Percentiles rank a stretch among this genome's conserved stretches.
These are phyloP conservation scores for Hevea brasiliensis DNA, from an alignment of 345 rosid genomes.

Conservation along the genomic window DNA sequence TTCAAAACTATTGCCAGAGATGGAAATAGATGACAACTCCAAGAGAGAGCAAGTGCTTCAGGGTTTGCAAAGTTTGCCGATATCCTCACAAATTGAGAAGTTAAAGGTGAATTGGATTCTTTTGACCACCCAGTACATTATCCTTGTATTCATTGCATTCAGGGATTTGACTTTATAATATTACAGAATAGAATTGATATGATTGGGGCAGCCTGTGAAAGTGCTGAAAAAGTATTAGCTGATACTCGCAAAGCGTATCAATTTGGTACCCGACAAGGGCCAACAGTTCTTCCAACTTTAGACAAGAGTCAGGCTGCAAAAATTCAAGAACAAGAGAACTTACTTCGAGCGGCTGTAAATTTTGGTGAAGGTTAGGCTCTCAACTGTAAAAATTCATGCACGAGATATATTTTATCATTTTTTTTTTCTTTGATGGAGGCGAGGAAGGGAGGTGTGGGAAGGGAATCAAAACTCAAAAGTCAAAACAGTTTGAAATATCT, in stretches of 20 bases:
- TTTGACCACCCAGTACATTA: neutral
- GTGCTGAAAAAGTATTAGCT: slow-evolving; percentile 81
- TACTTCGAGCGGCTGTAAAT: slow-evolving; percentile 78
- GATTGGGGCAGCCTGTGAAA: slow-evolving; percentile 93
- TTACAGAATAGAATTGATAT: slow-evolving; percentile 76
- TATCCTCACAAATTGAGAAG: slow-evolving; percentile 71
- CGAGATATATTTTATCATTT: neutral
- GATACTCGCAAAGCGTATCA: slow-evolving; percentile 90
- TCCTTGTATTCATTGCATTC: neutral
- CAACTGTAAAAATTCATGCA: neutral
- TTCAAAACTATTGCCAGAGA: slow-evolving; percentile 86
- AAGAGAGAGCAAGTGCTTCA: slow-evolving; percentile 89
- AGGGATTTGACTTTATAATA: slow-evolving; percentile 16
- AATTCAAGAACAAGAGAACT: slow-evolving; percentile 80
- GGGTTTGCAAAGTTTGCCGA: slow-evolving; percentile 75
- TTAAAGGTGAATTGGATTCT: slow-evolving; percentile 50
- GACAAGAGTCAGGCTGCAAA: slow-evolving; percentile 88
- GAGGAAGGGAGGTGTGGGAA: neutral
- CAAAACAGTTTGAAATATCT: slow-evolving; percentile 1
- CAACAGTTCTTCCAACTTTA: slow-evolving; percentile 70
- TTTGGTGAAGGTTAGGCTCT: slow-evolving; percentile 59
- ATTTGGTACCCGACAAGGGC: slow-evolving; percentile 78
- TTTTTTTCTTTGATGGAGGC: too few species aligned
- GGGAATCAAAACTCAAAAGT: neutral
- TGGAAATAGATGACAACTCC: slow-evolving; percentile 79